A percentile compares a stretch with the other conserved stretches of the same genome.
These are phyloP conservation scores for Trichoderma aggressivum DNA, from an alignment of 2,329 filamentous ascomycete species.

Conservation along the genomic window DNA sequence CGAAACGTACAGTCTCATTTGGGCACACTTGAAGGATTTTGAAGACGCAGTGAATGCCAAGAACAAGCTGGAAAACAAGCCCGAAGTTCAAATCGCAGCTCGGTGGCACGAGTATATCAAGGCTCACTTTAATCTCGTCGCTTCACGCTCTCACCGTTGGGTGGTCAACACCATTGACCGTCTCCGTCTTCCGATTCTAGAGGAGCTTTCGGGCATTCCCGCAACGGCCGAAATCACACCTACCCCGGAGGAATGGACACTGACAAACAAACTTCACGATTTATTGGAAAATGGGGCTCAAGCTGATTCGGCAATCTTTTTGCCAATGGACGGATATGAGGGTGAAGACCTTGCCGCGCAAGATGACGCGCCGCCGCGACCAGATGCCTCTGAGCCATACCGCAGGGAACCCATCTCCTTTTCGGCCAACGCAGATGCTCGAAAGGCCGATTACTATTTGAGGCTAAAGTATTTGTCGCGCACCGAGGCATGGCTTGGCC, in stretches of 20 bases:
- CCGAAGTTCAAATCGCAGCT: conserved; percentile 21
- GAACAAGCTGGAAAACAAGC: not conserved
- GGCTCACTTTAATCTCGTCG: conserved; percentile 25
- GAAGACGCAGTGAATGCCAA: conserved; percentile 28
- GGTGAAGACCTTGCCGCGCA: conserved; percentile 22
- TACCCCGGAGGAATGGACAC: conserved; percentile 13
- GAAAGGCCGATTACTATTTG: conserved; percentile 18
- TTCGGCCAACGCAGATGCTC: conserved; percentile 12
- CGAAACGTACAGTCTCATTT: conserved; percentile 29
- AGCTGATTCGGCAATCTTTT: conserved; percentile 27
- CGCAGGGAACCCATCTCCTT: conserved; percentile 18
- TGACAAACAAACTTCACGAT: conserved; percentile 27
- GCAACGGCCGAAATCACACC: not conserved
- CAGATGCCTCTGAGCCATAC: conserved; percentile 4
- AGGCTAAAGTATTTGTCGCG: conserved; percentile 19
- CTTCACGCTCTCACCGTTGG: conserved; percentile 26
- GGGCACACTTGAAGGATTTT: conserved; percentile 24
- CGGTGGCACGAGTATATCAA: conserved; percentile 29
- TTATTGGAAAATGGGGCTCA: conserved; percentile 23
- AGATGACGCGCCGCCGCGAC: conserved; percentile 9
- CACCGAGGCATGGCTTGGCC: not conserved
- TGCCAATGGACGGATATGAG: conserved; percentile 31
- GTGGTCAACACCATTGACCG: conserved; percentile 25
- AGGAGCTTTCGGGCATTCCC: not conserved
- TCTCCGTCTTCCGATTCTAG: conserved; percentile 21